Conservation (phyloP, 768 basidiomycete species). For the Leccinum uliginosum region DNA sequence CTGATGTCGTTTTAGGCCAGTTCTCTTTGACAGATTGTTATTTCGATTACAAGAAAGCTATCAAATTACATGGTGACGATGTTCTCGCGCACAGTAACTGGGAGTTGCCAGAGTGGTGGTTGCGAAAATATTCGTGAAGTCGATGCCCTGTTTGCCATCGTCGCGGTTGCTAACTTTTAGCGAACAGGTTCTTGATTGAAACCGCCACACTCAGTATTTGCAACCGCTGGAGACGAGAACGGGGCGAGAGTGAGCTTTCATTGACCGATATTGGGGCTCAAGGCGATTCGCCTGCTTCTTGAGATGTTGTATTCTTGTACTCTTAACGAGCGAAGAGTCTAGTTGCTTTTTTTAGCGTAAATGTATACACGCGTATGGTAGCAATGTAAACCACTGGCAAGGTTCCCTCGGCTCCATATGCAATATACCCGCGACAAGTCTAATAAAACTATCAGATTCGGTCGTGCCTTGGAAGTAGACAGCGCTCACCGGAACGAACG, state of each 20-base stretch:
- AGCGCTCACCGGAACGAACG: not conserved
- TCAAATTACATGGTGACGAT: slow-evolving; percentile 86
- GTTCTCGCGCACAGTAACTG: slow-evolving; percentile 86
- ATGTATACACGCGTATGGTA: slow-evolving; percentile 7
- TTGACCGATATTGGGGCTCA: slow-evolving; percentile 46
- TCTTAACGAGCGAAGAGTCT: slow-evolving; percentile 6
- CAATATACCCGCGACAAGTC: not conserved
- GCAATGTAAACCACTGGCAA: not conserved
- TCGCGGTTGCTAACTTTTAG: not conserved
- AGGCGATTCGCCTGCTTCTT: slow-evolving; percentile 28
- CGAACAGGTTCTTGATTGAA: slow-evolving; percentile 71
- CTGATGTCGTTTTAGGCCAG: slow-evolving; percentile 46
- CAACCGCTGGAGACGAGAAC: slow-evolving; percentile 86
- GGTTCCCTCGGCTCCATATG: too few species aligned
- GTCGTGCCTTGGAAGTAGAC: not conserved
- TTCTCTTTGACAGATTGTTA: slow-evolving; percentile 80
- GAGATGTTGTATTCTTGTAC: slow-evolving; percentile 4
- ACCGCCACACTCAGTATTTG: slow-evolving; percentile 60
- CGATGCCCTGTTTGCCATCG: not conserved
- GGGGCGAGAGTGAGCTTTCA: slow-evolving; percentile 72
- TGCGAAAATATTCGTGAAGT: slow-evolving; percentile 72
- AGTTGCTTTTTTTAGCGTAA: not conserved
- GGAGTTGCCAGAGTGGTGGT: slow-evolving; percentile 84
- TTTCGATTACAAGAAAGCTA: slow-evolving; percentile 61
- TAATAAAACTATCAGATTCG: not conserved